Conservation (phyloP, 1,284 basidiomycete species). For the Inonotus hispidus region DNA sequence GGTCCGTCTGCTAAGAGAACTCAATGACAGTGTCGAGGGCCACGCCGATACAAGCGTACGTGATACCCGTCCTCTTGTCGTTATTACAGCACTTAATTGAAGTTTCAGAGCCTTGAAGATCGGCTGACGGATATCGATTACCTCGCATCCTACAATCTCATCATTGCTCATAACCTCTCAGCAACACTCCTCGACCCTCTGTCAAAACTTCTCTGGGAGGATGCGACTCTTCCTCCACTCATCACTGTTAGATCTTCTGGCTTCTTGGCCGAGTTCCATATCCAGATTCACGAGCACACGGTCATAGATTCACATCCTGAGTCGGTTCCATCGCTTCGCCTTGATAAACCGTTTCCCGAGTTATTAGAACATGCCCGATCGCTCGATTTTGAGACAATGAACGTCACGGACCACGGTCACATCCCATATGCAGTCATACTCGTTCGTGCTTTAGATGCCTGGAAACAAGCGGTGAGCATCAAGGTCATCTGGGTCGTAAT, state of each 20-base stretch:
- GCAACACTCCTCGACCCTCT: slow-evolving; percentile 52
- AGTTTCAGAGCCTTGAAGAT: slow-evolving; percentile 41
- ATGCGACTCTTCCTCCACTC: slow-evolving; percentile 54
- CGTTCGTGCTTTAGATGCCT: slow-evolving; percentile 75
- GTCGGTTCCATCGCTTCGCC: slow-evolving; percentile 74
- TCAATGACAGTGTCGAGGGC: slow-evolving; percentile 85
- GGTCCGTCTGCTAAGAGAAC: slow-evolving; percentile 73
- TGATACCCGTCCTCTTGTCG: background rate
- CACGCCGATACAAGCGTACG: slow-evolving; percentile 53
- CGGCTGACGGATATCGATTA: slow-evolving; percentile 50
- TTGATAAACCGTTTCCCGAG: slow-evolving; percentile 85
- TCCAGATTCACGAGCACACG: slow-evolving; percentile 82
- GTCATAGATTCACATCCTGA: slow-evolving; percentile 95
- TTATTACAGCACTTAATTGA: background rate
- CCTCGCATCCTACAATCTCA: slow-evolving; percentile 62
- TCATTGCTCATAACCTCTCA: slow-evolving; percentile 81
- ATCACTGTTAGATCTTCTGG: slow-evolving; percentile 79
- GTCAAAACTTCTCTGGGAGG: slow-evolving; percentile 64
- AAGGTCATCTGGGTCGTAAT: background rate
- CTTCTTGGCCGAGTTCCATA: slow-evolving; percentile 82
- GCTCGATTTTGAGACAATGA: slow-evolving; percentile 71
- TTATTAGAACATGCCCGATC: slow-evolving; percentile 68
- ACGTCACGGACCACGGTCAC: slow-evolving; percentile 82
- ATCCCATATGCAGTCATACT: slow-evolving; percentile 85
- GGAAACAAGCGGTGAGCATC: slow-evolving; percentile 63